These are phyloP conservation scores for Podospora bellae-mahoneyi DNA, from an alignment of 495 filamentous ascomycete species.

Conservation along the genomic window DNA sequence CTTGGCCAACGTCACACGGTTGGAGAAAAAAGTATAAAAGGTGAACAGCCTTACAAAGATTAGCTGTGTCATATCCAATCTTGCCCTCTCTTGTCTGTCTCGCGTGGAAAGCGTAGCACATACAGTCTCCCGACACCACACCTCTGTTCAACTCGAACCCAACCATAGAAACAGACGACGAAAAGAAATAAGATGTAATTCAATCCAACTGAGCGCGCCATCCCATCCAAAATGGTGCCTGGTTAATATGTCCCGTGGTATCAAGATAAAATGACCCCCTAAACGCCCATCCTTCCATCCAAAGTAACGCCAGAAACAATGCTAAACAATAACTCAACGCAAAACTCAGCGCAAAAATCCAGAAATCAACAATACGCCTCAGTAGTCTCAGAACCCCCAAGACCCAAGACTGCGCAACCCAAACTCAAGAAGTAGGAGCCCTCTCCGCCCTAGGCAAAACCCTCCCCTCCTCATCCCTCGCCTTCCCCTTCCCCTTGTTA, in stretches of 20 bases:
- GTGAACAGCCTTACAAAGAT: not conserved
- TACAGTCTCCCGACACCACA: not conserved
- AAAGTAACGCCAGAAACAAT: conserved; percentile 23
- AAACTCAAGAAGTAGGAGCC: conserved; percentile 30
- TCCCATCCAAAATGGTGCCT: not conserved
- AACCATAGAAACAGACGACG: not conserved
- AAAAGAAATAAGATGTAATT: not conserved
- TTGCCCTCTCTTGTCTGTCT: too few relatives aligned
- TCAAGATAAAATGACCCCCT: conserved; percentile 18
- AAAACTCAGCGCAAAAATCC: not conserved
- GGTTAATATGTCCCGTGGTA: conserved; percentile 20
- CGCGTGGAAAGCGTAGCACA: not conserved
- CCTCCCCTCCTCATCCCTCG: conserved; percentile 39
- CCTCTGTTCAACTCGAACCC: not conserved
- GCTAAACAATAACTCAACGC: conserved; percentile 14
- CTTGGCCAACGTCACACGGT: not conserved
- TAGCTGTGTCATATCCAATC: not conserved
- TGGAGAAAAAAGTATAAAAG: not conserved
- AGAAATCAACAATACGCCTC: not conserved
- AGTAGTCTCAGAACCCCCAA: not conserved
- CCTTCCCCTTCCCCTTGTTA: conserved; percentile 36
- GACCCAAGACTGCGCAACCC: not conserved
- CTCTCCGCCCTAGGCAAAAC: conserved; percentile 40
- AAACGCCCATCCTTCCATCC: conserved; percentile 14
- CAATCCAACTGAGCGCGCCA: conserved; percentile 6